A percentile compares a stretch with the other conserved stretches of the same genome.
Conservation (phyloP, 345 rosid genomes). For the Clausena lansium region DNA sequence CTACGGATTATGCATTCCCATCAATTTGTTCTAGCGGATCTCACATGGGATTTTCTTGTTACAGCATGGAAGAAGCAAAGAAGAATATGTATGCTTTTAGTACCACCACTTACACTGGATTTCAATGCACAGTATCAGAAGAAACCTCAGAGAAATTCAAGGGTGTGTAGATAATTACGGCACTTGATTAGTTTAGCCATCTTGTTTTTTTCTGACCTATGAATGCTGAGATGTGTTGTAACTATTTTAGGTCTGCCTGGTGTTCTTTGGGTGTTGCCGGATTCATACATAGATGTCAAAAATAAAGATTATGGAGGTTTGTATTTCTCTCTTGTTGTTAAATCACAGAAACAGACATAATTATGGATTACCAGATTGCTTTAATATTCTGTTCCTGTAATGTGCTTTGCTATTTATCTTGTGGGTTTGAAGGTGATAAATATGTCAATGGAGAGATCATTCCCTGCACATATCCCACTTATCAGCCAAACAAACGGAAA, state of each 20-base stretch:
- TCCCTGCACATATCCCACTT: conserved; percentile 88
- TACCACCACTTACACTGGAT: conserved; percentile 90
- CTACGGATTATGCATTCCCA: not conserved
- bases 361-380: not conserved
- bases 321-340: not conserved
- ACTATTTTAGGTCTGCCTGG: conserved; percentile 82
- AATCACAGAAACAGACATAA: not conserved
- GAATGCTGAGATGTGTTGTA: not conserved
- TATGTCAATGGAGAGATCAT: conserved; percentile 92
- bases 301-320: conserved; percentile 98
- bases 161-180: conserved; percentile 34
- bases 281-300: conserved; percentile 92
- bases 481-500: conserved; percentile 78
- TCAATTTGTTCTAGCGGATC: not conserved
- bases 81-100: conserved; percentile 96
- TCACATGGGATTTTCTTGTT: not conserved
- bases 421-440: conserved; percentile 61
- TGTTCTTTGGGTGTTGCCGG: conserved; percentile 96
- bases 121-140: conserved; percentile 83
- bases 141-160: conserved; percentile 90
- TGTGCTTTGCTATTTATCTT: not conserved
- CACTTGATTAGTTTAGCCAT: not conserved
- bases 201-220: not conserved
- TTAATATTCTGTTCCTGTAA: not conserved
- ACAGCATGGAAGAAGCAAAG: conserved; percentile 96